Conservation (phyloP, 1,284 basidiomycete genomes). For the Ustilago lituana region DNA sequence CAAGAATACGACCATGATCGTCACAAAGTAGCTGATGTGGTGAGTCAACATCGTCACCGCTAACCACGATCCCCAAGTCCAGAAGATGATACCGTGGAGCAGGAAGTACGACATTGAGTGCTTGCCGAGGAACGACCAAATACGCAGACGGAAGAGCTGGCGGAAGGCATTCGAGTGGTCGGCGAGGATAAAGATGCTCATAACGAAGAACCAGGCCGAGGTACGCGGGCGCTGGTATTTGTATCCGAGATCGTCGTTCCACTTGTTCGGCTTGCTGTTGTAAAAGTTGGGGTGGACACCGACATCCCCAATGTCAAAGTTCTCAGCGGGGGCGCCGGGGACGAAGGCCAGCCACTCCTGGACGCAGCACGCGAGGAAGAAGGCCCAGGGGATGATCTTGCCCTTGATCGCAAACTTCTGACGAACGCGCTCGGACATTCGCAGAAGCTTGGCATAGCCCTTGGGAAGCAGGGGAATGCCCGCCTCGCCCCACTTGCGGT, state of each 20-base stretch:
- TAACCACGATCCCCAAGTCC: slow-evolving; percentile 57
- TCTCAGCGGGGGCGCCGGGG: slow-evolving; percentile 24
- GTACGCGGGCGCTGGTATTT: slow-evolving; percentile 43
- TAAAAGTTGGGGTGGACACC: slow-evolving; percentile 58
- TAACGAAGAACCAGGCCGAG: slow-evolving; percentile 46
- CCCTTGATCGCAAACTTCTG: slow-evolving; percentile 48
- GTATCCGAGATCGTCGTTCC: slow-evolving; percentile 30
- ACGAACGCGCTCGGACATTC: slow-evolving; percentile 34
- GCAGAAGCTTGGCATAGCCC: slow-evolving; percentile 22
- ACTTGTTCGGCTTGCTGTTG: slow-evolving; percentile 38
- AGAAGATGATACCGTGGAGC: slow-evolving; percentile 59
- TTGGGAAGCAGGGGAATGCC: slow-evolving; percentile 44
- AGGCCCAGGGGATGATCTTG: slow-evolving; percentile 50
- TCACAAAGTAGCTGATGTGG: slow-evolving; percentile 49
- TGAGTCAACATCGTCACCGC: slow-evolving; percentile 42
- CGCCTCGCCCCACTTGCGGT: slow-evolving; percentile 48
- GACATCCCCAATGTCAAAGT: slow-evolving; percentile 44
- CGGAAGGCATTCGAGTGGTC: slow-evolving; percentile 52
- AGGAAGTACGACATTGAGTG: slow-evolving; percentile 58
- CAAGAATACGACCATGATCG: slow-evolving; percentile 52
- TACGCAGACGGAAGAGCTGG: slow-evolving; percentile 48
- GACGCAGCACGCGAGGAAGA: slow-evolving; percentile 53
- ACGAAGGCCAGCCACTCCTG: slow-evolving; percentile 47
- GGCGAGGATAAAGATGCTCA: slow-evolving; percentile 55
- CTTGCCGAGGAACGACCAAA: slow-evolving; percentile 56